Conservation (phyloP, 163 green algal genomes). For the Smithsoniella earleae region DNA sequence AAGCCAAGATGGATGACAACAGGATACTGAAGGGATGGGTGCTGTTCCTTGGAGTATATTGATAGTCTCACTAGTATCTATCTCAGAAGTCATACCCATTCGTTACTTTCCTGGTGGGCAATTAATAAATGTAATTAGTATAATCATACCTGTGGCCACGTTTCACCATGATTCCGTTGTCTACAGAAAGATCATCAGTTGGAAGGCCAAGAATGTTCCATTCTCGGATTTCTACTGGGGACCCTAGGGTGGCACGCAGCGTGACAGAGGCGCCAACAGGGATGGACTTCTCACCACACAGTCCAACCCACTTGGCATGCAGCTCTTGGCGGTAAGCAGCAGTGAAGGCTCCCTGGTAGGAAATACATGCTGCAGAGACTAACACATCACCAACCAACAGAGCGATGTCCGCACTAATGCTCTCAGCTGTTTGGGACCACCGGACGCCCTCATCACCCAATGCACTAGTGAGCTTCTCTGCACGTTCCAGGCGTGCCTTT, state of each 20-base stretch:
- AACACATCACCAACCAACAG: slow-evolving; percentile 75
- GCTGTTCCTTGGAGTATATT: too few species aligned
- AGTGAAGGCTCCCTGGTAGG: slow-evolving; percentile 80
- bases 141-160: too few species aligned
- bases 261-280: slow-evolving; percentile 50
- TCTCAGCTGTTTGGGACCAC: slow-evolving; percentile 57
- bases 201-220: slow-evolving; percentile 72
- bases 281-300: slow-evolving; percentile 49
- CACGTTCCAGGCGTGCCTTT: slow-evolving; percentile 54
- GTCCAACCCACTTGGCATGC: slow-evolving; percentile 50
- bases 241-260: slow-evolving; percentile 54
- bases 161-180: slow-evolving; percentile 73
- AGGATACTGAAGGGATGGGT: too few species aligned
- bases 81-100: too few species aligned
- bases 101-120: too few species aligned
- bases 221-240: slow-evolving; percentile 65
- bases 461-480: slow-evolving; percentile 66
- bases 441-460: slow-evolving; percentile 68
- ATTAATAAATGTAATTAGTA: too few species aligned
- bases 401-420: slow-evolving; percentile 45
- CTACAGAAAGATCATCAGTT: slow-evolving; percentile 60
- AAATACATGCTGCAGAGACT: slow-evolving; percentile 61
- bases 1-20: too few species aligned
- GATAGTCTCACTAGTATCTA: too few species aligned
- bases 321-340: slow-evolving; percentile 57